phyloP scores from a whole-genome alignment of 2,329 filamentous ascomycete genomes.

The Aureobasidium melanogenum region DNA sequence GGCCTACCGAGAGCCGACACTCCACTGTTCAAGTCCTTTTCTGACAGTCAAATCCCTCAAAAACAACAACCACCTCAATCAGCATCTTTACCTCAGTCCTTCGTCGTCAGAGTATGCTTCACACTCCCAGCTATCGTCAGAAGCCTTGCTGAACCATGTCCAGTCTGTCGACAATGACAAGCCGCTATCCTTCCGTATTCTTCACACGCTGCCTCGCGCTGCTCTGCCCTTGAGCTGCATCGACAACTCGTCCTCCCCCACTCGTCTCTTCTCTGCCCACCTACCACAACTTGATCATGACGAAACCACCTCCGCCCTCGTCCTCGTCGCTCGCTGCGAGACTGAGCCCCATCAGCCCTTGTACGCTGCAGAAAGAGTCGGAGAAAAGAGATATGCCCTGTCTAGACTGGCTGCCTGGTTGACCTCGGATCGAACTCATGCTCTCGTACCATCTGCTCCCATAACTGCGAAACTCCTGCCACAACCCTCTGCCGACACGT shows the following conservation, averaged over 20 bases:
- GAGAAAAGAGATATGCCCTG: slow-evolving; percentile 53
- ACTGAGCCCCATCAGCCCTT: slow-evolving; percentile 42
- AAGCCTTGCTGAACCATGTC: not conserved
- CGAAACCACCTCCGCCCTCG: slow-evolving; percentile 42
- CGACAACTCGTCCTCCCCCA: slow-evolving; percentile 45
- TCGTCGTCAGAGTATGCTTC: not conserved
- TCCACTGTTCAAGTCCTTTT: not conserved
- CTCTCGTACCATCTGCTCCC: slow-evolving; percentile 28
- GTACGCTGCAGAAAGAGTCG: slow-evolving; percentile 59
- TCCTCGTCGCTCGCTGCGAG: slow-evolving; percentile 55
- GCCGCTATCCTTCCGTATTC: slow-evolving; percentile 22
- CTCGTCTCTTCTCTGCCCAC: slow-evolving; percentile 52
- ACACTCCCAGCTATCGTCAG: no score
- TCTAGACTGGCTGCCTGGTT: slow-evolving; percentile 63
- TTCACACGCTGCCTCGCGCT: slow-evolving; percentile 48
- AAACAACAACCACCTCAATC: not conserved
- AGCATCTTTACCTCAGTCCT: not conserved
- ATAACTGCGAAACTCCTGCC: not conserved
- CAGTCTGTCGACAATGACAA: slow-evolving; percentile 10
- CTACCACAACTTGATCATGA: slow-evolving; percentile 55
- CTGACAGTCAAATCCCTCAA: not conserved
- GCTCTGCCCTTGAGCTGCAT: slow-evolving; percentile 53
- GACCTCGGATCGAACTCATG: slow-evolving; percentile 46
- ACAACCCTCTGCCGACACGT: not conserved
- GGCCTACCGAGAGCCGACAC: not conserved